Evolutionary conservation across 257 asterid species (phyloP).

Genomic region (Phtheirospermum japonicum): DNA sequence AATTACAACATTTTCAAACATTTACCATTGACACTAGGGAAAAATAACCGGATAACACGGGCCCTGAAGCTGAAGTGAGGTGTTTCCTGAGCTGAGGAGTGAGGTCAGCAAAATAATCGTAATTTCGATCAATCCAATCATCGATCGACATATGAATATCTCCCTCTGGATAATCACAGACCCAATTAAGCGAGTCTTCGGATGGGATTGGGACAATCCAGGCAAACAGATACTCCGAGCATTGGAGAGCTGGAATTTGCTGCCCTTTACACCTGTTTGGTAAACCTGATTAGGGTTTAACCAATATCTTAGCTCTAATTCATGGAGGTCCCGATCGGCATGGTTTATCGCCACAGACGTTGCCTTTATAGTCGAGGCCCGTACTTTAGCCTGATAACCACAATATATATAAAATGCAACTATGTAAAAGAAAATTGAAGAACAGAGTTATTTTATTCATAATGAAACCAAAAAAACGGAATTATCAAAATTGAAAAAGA

Average conservation of each 20-base stretch:
- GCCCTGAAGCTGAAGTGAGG: slow-evolving; percentile 96
- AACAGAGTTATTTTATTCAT: neutral
- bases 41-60: slow-evolving; percentile 96
- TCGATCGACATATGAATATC: slow-evolving; percentile 66
- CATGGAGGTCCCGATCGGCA: slow-evolving; percentile 68
- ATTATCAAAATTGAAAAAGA: neutral
- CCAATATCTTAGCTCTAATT: slow-evolving; percentile 91
- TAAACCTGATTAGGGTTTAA: slow-evolving; percentile 93
- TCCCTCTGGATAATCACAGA: slow-evolving; percentile 95
- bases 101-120: slow-evolving; percentile 93
- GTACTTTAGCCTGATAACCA: slow-evolving; percentile 64
- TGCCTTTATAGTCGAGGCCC: slow-evolving; percentile 95
- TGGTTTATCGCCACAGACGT: slow-evolving; percentile 86
- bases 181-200: slow-evolving; percentile 91
- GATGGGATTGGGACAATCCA: slow-evolving; percentile 97
- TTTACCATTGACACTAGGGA: slow-evolving; percentile 92
- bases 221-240: slow-evolving; percentile 86
- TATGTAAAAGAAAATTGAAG: no score
- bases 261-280: slow-evolving; percentile 69
- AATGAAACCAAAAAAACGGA: no score
- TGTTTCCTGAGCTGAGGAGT: slow-evolving; percentile 88
- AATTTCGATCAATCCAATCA: slow-evolving; percentile 92
- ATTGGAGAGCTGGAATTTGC: slow-evolving; percentile 65
- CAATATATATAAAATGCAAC: neutral
- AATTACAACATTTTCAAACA: neutral